Evolutionary conservation across 1,284 basidiomycete species (phyloP), one percentile per base, ranked within the genome.

Genomic region (Marasmius tenuissimus): DNA sequence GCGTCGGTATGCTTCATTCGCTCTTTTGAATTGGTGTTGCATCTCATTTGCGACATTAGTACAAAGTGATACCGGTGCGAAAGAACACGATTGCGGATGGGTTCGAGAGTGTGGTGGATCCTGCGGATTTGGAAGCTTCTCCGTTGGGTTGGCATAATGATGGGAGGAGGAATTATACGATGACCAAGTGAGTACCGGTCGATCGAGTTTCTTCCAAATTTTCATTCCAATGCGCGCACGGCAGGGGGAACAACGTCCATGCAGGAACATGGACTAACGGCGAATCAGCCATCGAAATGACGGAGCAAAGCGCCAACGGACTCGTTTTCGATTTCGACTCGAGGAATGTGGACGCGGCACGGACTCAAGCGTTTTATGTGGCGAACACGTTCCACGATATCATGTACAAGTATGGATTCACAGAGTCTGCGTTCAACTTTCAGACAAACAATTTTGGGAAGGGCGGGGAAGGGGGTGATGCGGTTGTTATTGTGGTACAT

Each of bases 81-180:
- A 76, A 78, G 62, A 70, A 79, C 60, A 69, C 65, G 37, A 68
- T 76, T 33, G 70, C 71, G 22, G 69, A 81, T 16, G 81, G 80
- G 22, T 70, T 80, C 61, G 69, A 79, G 69, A 73, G 68, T 14
- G 61, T 83, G 35, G 72, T 66, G 0, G 74, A 83, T 61, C 83
- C 83, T 10, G 71, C 78, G 64, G 77, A 83, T 67, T 39, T 63
- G 6, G 45, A 59, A 0, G 65, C 75, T 1, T 84, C 81, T 51
- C 82, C 82, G 16, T 60, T 76, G n/a, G 83, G 82, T 49, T 85
- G 82, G 83, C 81, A 84, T 67, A 76, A 69, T 62, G 70, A 37
- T 58, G 50, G 56, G 8, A n/a, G 10, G 48, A n/a, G 10, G 42
- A 49, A 49, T 27, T 20, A n/a, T 49, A 49, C 48, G 18, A 27